Conservation (phyloP, 106 monocot genomes). For the Narthecium ossifragum region DNA sequence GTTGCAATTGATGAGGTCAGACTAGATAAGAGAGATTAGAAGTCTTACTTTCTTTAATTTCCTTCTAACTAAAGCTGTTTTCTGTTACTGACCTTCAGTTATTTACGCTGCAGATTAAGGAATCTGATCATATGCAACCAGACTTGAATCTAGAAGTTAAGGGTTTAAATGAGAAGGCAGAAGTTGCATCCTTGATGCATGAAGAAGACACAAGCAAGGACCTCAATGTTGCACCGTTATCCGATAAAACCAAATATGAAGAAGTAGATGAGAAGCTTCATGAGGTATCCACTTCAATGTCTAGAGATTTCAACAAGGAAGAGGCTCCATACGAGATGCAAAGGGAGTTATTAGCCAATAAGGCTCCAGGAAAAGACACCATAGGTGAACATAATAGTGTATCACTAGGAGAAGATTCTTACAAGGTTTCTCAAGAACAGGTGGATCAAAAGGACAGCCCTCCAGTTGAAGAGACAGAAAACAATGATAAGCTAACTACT, state of each 20-base stretch:
- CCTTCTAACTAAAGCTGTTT: neutral
- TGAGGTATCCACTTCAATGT: neutral
- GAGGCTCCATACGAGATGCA: neutral
- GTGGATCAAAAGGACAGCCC: neutral
- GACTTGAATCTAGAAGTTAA: neutral
- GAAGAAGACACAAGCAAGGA: neutral
- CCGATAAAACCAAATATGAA: conserved; percentile 3
- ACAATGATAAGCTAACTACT: conserved; percentile 6
- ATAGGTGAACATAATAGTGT: neutral
- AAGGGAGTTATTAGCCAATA: too few relatives aligned
- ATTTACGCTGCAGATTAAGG: conserved; percentile 7
- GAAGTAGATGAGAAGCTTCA: neutral
- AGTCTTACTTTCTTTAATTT: neutral
- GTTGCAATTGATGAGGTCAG: conserved; percentile 16
- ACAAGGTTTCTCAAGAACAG: neutral
- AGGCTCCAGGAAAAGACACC: conserved; percentile 4
- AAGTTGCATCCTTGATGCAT: neutral
- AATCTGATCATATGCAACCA: neutral
- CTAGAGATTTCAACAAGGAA: neutral
- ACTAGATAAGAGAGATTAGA: neutral
- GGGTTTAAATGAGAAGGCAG: neutral
- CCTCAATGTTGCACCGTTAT: neutral
- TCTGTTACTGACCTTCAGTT: neutral
- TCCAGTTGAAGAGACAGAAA: conserved; percentile 1
- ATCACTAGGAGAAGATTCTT: conserved; percentile 4